Percentiles rank a stretch among this genome's conserved stretches.
Evolutionary conservation across 1,284 basidiomycete species (phyloP).

Genomic region (Sanghuangporus weigelae): DNA sequence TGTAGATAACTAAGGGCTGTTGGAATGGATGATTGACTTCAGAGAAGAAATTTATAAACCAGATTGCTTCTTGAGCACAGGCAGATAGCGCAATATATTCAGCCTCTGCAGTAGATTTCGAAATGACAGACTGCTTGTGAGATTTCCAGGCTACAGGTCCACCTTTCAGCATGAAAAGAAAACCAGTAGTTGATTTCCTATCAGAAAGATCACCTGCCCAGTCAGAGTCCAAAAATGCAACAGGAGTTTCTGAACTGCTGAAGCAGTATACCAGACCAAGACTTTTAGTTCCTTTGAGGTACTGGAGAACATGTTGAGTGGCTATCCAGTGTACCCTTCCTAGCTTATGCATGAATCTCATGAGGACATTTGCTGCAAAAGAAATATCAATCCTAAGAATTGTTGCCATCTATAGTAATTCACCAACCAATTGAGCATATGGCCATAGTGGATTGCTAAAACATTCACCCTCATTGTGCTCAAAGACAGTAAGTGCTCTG

Average conservation of each 20-base stretch:
- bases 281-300: constrained; percentile 28
- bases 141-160: constrained; percentile 23
- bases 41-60: constrained; percentile 10
- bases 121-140: constrained; percentile 21
- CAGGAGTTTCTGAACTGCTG: neutral
- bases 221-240: constrained; percentile 25
- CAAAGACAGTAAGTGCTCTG: too few relatives aligned
- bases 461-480: too few relatives aligned
- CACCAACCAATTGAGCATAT: constrained; percentile 24
- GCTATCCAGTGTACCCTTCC: too few relatives aligned
- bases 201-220: constrained; percentile 22
- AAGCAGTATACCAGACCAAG: constrained; percentile 26
- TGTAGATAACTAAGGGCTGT: neutral
- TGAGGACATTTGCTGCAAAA: constrained; percentile 27
- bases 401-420: constrained; percentile 28
- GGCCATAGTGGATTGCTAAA: too few relatives aligned
- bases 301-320: constrained; percentile 27
- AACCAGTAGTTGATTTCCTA: constrained; percentile 25
- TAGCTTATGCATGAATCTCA: constrained; percentile 25
- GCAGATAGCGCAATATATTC: constrained; percentile 25
- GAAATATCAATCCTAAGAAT: constrained; percentile 29
- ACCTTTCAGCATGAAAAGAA: constrained; percentile 21
- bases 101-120: constrained; percentile 25
- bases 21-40: neutral
- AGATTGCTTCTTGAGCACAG: constrained; percentile 20